Evolutionary conservation across 495 filamentous ascomycete genomes (phyloP), one percentile per base, ranked within the genome.

Genomic region (Cryomyces antarcticus): DNA sequence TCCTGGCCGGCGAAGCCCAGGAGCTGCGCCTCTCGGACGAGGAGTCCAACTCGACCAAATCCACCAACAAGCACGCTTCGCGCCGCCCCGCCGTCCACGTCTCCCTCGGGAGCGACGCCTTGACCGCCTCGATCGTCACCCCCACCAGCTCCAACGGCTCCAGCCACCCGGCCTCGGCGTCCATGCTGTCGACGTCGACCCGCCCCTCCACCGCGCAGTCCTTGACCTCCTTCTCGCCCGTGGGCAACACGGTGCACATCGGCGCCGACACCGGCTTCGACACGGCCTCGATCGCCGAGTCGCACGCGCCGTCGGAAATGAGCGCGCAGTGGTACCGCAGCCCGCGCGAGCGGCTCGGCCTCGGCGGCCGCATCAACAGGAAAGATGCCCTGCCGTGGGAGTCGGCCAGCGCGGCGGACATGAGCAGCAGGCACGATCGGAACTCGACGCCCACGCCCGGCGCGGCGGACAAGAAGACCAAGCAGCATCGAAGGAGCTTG

Each of bases 321-420:
- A 54, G 50, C 4, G 54, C 41, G 31, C 53, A 49, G 41, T 57
- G 56, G 54, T 54, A 43, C 37, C 44, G 46, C 39, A 48, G 52
- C 7, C 52, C 58, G 11, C 54, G 55, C 40, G 54, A 61, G 44
- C 47, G 58, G 31, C 50, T 61, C 5, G 57, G 58, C 1, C 42
- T 58, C 5, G 57, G 57, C 29, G 51, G 55, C 0, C 49, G 43
- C 31, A 47, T 59, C 17, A 45, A 37, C 7, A 49, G 52, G 41
- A 45, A 37, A n/a, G 52, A 52, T 30, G 41, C 43, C 6, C 30
- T 53, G 12, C 57, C 58, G 7, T 59, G 57, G 58, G 55, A 58
- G 38, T 24, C 17, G 17, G 17, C 17, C 17, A 24, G 17, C 17
- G 17, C 17, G 17, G 17, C 17, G 17, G 17, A 24, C 17, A 24